phyloP scores from a whole-genome alignment of 2,329 filamentous ascomycete genomes.

The Cladophialophora yegresii region DNA sequence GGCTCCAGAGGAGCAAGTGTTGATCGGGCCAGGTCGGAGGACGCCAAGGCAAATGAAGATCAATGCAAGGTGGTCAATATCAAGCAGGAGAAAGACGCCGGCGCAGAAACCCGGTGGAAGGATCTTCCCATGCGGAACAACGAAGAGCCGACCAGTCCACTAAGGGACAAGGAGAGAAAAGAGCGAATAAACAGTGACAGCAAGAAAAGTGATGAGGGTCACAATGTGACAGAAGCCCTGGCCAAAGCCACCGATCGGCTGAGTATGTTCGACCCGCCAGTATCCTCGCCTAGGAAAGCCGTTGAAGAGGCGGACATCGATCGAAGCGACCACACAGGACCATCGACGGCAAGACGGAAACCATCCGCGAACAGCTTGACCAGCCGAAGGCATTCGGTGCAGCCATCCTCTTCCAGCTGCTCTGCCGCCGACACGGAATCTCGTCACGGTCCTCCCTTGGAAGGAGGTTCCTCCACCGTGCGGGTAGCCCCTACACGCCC shows the following conservation, averaged over 20 bases:
- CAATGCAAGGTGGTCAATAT: slow-evolving; percentile 24
- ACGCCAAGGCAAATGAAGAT: slow-evolving; percentile 22
- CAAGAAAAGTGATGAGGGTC: slow-evolving; percentile 27
- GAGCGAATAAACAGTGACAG: slow-evolving; percentile 19
- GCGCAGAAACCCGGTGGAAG: slow-evolving; percentile 24
- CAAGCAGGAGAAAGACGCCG: slow-evolving; percentile 22
- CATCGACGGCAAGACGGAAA: slow-evolving; percentile 20
- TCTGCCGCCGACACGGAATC: slow-evolving; percentile 1
- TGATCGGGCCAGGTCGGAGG: slow-evolving; percentile 29
- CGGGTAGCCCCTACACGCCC: slow-evolving; percentile 11
- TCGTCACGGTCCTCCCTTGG: background rate
- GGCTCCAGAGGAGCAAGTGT: slow-evolving; percentile 20
- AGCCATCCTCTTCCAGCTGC: slow-evolving; percentile 19
- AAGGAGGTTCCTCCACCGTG: background rate
- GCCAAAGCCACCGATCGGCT: slow-evolving; percentile 33
- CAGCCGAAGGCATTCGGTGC: slow-evolving; percentile 25
- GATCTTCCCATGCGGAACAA: slow-evolving; percentile 20
- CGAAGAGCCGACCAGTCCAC: slow-evolving; percentile 33
- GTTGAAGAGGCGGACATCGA: slow-evolving; percentile 3
- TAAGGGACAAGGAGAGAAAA: slow-evolving; percentile 39
- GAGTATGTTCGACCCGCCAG: slow-evolving; percentile 35
- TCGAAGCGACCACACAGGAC: background rate
- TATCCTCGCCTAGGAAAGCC: slow-evolving; percentile 27
- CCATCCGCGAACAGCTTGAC: slow-evolving; percentile 1
- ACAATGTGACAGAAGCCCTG: slow-evolving; percentile 19